Evolutionary conservation across 2,329 filamentous ascomycete genomes (phyloP).

Genomic region (Botryotinia calthae): DNA sequence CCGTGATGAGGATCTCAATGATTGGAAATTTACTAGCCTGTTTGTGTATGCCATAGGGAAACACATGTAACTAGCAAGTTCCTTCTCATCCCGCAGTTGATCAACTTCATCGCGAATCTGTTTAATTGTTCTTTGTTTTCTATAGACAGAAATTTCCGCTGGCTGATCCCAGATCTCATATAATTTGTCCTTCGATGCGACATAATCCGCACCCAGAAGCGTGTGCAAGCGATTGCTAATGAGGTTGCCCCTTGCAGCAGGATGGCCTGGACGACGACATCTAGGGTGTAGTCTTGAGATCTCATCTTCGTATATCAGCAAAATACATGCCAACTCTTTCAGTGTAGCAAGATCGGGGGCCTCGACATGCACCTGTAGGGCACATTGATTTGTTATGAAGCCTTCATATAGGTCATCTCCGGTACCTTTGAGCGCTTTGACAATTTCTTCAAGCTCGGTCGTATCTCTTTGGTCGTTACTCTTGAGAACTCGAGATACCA

Average conservation of each 20-base stretch:
- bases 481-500: conserved; percentile 28
- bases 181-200: neutral
- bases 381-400: conserved; percentile 35
- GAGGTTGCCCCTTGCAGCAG: conserved; percentile 15
- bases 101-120: conserved; percentile 7
- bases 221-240: conserved; percentile 28
- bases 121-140: neutral
- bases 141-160: neutral
- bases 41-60: conserved; percentile 12
- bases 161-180: neutral
- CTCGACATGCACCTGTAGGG: conserved; percentile 33
- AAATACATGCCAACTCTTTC: conserved; percentile 29
- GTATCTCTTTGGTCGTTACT: conserved; percentile 12
- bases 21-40: conserved; percentile 28
- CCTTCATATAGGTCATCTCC: conserved; percentile 19
- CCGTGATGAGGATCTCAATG: neutral
- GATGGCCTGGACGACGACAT: conserved; percentile 29
- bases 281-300: conserved; percentile 30
- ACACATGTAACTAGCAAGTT: conserved; percentile 22
- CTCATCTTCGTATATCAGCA: conserved; percentile 34
- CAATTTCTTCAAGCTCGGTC: conserved; percentile 23
- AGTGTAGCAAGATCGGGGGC: conserved; percentile 25
- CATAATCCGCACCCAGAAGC: conserved; percentile 2
- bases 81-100: neutral
- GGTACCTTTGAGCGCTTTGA: conserved; percentile 21